Base-by-base conservation (phyloP, 768 basidiomycete genomes). In the Xerocomus spinulosus region DNA sequence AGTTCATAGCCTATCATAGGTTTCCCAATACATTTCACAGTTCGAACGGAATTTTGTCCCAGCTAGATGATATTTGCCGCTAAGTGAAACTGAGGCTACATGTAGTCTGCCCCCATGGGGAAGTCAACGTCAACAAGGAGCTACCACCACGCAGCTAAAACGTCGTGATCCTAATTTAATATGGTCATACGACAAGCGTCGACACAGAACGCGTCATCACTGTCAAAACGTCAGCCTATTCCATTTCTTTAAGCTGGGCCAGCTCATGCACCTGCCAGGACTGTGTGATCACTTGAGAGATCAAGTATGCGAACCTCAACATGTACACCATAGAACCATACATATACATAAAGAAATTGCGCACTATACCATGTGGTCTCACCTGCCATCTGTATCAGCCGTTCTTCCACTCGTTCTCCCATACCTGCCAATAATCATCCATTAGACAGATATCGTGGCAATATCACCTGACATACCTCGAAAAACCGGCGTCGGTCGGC, bases 401-500 rank as follows among this genome's bases (percentile, higher is more conserved):
- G 25, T 34, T 33, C 25, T 45, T 48, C 49, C 53, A 37, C 21
- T 61, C 61, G 2, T 18, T 51, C 35, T 63, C 53, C 66, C 64
- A 66, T 40, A 61, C 59, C 64, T 65, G 30, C 24, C 13, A 3
- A 21, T 13, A 10, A n/a, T 9, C 21, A 15, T 25, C 29, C 32
- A 17, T 52, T 37, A 52, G 41, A n/a, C n/a, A n/a, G n/a, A n/a
- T n/a, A n/a, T 25, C 23, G 14, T 29, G 23, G 9, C 34, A 37
- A 76, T 26, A 8, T n/a, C 23, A 35, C 4, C 9, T 23, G 12
- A 41, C 25, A 9, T 12, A 42, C 84, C 70, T 86, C 81, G 55
- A 87, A 87, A 55, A 87, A 81, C 7, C 74, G 74, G 13, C 85
- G 73, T 21, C 85, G 68, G 51, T 85, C 81, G 1, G 70, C 70